These are phyloP conservation scores for Apiotrichum akiyoshidainum DNA, from an alignment of 1,284 basidiomycete species.

Conservation along the genomic window DNA sequence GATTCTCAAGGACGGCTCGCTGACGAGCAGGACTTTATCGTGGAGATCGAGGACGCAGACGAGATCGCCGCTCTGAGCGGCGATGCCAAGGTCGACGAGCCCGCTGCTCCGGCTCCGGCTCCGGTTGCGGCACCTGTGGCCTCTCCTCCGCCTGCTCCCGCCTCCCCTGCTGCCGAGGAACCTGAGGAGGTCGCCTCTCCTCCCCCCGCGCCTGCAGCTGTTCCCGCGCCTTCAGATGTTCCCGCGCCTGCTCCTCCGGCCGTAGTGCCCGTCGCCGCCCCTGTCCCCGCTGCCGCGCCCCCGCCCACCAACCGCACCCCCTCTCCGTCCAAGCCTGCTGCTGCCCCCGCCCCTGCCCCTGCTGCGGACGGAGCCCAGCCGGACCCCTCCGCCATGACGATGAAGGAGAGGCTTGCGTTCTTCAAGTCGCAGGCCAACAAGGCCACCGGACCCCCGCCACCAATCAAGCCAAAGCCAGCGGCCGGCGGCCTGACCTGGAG, in stretches of 20 bases:
- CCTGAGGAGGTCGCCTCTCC: background rate
- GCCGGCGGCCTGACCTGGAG: slow-evolving; percentile 55
- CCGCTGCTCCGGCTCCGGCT: slow-evolving; percentile 19
- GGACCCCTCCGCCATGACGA: slow-evolving; percentile 35
- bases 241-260: background rate
- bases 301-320: background rate
- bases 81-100: background rate
- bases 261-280: background rate
- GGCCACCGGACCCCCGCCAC: slow-evolving; percentile 52
- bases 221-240: background rate
- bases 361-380: slow-evolving; percentile 8
- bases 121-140: slow-evolving; percentile 10
- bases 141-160: slow-evolving; percentile 43
- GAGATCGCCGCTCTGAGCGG: slow-evolving; percentile 4
- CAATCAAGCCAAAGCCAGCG: slow-evolving; percentile 62
- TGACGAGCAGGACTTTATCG: slow-evolving; percentile 42
- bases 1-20: too few relatives aligned
- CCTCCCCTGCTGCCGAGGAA: slow-evolving; percentile 44
- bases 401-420: slow-evolving; percentile 52
- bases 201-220: background rate
- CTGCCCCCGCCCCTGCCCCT: slow-evolving; percentile 6
- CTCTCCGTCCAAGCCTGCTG: slow-evolving; percentile 8
- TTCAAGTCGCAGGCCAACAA: slow-evolving; percentile 46
- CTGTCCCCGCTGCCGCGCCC: background rate
- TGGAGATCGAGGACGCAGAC: slow-evolving; percentile 28